Evolutionary conservation across 2,329 filamentous ascomycete genomes (phyloP), one percentile per base, ranked within the genome.

Genomic region (Ophiostoma montium): DNA sequence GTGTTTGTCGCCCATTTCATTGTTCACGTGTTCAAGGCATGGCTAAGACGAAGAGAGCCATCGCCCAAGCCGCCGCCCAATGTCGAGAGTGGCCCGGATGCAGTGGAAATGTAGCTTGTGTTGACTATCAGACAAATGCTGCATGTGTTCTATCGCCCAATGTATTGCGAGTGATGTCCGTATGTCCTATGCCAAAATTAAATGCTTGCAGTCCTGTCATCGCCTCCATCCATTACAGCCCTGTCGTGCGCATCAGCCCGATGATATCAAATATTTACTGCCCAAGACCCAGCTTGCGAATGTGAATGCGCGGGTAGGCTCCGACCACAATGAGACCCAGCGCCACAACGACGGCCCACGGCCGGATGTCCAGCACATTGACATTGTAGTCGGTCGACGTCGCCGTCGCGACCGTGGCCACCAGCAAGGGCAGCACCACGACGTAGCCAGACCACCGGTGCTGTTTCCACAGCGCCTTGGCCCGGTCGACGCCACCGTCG

Each of bases 381-480:
- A 75, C 61, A 59, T 83, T 87, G 64, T 82, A 95, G 32, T 74
- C 71, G 1, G 90, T 95, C 66, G 80, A 72, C 3, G 81, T 86
- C 1, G 89, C 86, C 21, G 82, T 81, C 45, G 75, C 69, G 35
- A 94, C 74, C 0, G 89, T 92, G 10, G 76, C 78, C 53, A 94
- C 66, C 53, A 90, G 71, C 57, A 94, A 59, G 31, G 55, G 55
- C 46, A 82, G 60, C 48, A 90, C 66, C 8, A 78, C 33, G 21
- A 23, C 56, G 61, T 98, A 96, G 2, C 90, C 92, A 19, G 72
- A 74, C 48, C 75, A 67, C 30, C 90, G 78, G 63, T 96, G 92
- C 59, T 89, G 95, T 66, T 94, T 95, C 73, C 90, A 96, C 38
- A 95, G 63, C 21, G 71, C 71, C 72, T 89, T 94, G 18, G 88